Base-by-base conservation (phyloP, 345 rosid genomes). In the Punica granatum region DNA sequence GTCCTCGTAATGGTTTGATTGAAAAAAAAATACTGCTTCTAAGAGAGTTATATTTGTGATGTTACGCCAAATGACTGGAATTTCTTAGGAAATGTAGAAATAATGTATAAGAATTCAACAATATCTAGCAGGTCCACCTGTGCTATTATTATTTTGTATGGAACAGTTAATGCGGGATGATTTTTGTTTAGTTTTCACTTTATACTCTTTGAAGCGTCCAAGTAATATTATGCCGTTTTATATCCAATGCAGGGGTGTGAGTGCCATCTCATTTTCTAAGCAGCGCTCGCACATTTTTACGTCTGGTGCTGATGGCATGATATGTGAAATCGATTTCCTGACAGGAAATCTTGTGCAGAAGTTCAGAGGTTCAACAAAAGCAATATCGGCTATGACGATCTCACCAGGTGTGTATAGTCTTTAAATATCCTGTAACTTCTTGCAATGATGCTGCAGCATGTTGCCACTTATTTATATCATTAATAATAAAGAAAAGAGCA, bases 291-390 rank as follows among this genome's bases (percentile, higher is more conserved):
- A 73, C 68, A 76, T 84, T 67, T 92, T 89, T 82, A 83, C 84
- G 62, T 84, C 88, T 0, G 99, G 99, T 32, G 88, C 90, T 59
- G 98, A 94, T 84, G 99, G 99, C 72, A 84, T 92, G 93, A 73
- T 85, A 71, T 94, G 96, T 77, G 76, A 86, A 79, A 81, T 92
- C 61, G 99, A 94, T 73, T 90, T 92, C 32, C 73, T 78, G 48
- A 74, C 84, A 67, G 97, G 98, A 77, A 92, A 85, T 70, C 69
- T 82, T 41, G 69, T 84, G 48, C 77, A 79, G 54, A 88, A 90
- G 83, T 87, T 88, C 73, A 83, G 64, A 77, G 89, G 92, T 78
- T 90, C 97, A 44, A 76, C 89, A 42, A 89, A 83, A 79, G 86
- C 86, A 32, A 86, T 94, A 78, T 88, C 97, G 15, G 85, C 81